These are phyloP conservation scores for Groenewaldozyma salmanticensis DNA, from an alignment of 805 yeast genomes.

Conservation along the genomic window DNA sequence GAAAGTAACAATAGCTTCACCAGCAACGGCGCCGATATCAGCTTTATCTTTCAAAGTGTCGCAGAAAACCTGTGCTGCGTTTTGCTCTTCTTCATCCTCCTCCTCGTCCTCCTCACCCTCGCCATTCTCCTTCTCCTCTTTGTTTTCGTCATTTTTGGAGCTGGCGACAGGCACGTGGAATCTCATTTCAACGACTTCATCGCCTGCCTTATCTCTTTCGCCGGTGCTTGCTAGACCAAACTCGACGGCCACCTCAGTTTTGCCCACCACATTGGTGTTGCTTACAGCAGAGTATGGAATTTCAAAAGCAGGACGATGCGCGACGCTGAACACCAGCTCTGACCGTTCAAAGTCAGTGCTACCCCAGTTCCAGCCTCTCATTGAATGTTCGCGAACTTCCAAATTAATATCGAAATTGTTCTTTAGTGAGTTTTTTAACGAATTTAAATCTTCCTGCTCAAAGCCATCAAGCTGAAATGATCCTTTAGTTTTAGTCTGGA, in stretches of 20 bases:
- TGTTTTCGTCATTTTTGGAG: constrained; percentile 28
- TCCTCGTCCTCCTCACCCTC: constrained; percentile 28
- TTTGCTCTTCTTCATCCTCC: constrained; percentile 37
- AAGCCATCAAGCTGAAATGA: constrained; percentile 88
- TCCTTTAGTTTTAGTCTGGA: constrained; percentile 82
- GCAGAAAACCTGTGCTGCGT: constrained; percentile 77
- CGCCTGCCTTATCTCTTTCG: constrained; percentile 65
- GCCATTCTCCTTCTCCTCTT: constrained; percentile 13
- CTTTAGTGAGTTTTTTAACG: constrained; percentile 75
- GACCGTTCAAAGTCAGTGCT: constrained; percentile 83
- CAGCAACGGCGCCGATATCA: constrained; percentile 86
- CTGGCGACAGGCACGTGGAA: constrained; percentile 87
- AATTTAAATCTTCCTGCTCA: constrained; percentile 66
- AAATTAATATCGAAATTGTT: constrained; percentile 62
- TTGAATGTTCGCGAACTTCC: constrained; percentile 81
- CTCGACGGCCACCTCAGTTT: constrained; percentile 88
- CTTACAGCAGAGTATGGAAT: constrained; percentile 71
- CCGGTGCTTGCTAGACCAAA: constrained; percentile 47
- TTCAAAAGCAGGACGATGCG: constrained; percentile 86
- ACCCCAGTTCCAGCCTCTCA: constrained; percentile 99
- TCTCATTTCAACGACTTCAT: constrained; percentile 90
- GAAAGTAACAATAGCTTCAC: constrained; percentile 90
- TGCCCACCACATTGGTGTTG: constrained; percentile 84
- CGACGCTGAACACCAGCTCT: constrained; percentile 77
- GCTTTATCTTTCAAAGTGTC: constrained; percentile 90